Percentiles rank a stretch among this genome's conserved stretches.
These are phyloP conservation scores for Puccinia hordei DNA, from an alignment of 1,284 basidiomycete genomes.

Conservation along the genomic window DNA sequence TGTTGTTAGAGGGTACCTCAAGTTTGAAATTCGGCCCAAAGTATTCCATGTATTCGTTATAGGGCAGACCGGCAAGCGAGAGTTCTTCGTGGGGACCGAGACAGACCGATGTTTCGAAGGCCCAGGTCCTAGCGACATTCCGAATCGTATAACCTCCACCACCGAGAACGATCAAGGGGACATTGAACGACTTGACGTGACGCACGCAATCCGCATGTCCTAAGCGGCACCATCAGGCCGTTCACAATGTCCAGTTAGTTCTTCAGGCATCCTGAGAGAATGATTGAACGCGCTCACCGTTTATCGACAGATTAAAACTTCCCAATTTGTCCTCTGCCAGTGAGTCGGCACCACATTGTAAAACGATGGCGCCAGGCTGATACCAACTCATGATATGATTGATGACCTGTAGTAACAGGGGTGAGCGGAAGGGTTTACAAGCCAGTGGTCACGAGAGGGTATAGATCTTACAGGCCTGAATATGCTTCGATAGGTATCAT, in stretches of 20 bases:
- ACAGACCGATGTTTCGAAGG: slow-evolving; percentile 93
- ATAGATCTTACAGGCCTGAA: slow-evolving; percentile 77
- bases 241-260: neutral
- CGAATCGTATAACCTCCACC: slow-evolving; percentile 91
- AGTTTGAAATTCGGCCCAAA: slow-evolving; percentile 93
- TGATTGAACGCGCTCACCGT: slow-evolving; percentile 64
- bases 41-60: slow-evolving; percentile 68
- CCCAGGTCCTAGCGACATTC: slow-evolving; percentile 93
- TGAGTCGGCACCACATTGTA: slow-evolving; percentile 96
- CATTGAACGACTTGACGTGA: slow-evolving; percentile 78
- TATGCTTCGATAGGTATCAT: slow-evolving; percentile 72
- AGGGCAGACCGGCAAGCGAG: slow-evolving; percentile 64
- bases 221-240: slow-evolving; percentile 48
- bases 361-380: slow-evolving; percentile 81
- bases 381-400: slow-evolving; percentile 86
- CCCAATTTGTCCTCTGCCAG: slow-evolving; percentile 93
- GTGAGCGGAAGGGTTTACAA: slow-evolving; percentile 37
- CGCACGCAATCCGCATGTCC: slow-evolving; percentile 85
- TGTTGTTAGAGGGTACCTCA: slow-evolving; percentile 86
- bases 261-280: neutral
- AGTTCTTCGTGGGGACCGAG: slow-evolving; percentile 74
- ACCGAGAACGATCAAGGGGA: slow-evolving; percentile 88
- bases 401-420: slow-evolving; percentile 67
- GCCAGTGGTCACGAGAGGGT: neutral
- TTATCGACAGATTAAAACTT: slow-evolving; percentile 92